phyloP scores from a whole-genome alignment of 1,284 basidiomycete genomes.

The Rhodotorula sp. region DNA sequence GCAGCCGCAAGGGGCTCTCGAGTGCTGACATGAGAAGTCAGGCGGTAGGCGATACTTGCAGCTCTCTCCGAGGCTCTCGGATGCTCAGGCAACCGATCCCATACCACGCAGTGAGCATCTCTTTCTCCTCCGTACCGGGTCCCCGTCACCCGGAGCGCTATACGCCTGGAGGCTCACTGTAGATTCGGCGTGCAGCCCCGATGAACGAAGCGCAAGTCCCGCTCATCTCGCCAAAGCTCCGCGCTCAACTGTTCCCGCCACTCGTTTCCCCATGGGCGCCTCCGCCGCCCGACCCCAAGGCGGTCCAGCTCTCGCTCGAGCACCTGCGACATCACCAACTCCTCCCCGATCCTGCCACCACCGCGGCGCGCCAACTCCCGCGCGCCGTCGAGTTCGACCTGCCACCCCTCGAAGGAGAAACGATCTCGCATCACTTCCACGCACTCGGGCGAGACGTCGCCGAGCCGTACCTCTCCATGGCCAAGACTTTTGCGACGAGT shows the following conservation, averaged over 20 bases:
- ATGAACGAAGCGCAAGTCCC: constrained; percentile 37
- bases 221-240: constrained; percentile 35
- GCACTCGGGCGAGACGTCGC: constrained; percentile 69
- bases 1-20: too few species aligned
- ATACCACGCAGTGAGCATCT: too few species aligned
- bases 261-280: constrained; percentile 24
- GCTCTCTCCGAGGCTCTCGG: too few species aligned
- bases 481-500: constrained; percentile 61
- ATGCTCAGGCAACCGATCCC: too few species aligned
- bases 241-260: constrained; percentile 37
- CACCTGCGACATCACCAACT: constrained; percentile 34
- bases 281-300: constrained; percentile 25
- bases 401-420: constrained; percentile 76
- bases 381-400: constrained; percentile 76
- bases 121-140: not conserved
- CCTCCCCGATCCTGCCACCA: not conserved
- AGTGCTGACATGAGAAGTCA: too few species aligned
- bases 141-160: too few species aligned
- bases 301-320: constrained; percentile 28
- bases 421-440: constrained; percentile 87
- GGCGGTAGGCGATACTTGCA: too few species aligned
- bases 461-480: constrained; percentile 77
- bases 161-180: too few species aligned
- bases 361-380: constrained; percentile 3
- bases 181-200: constrained; percentile 6